Base-by-base conservation (phyloP, 2,329 filamentous ascomycete genomes). In the Aspergillus sp. region DNA sequence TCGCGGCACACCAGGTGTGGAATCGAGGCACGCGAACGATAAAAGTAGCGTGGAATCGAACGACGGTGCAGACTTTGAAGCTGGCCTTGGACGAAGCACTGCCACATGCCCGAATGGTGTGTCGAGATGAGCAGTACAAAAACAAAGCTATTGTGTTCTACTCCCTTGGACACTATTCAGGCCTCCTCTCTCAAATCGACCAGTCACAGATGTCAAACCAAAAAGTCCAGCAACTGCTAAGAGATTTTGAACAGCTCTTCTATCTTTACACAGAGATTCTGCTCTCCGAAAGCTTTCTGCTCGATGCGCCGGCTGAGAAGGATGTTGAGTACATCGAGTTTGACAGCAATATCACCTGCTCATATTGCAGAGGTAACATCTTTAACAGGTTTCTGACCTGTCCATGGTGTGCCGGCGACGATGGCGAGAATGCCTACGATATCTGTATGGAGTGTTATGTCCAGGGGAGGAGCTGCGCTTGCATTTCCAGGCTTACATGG, bases 1-100 rank as follows among this genome's bases (percentile, higher is more conserved):
- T 97, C 16, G 94, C 94, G 3, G 91, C 93, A 0, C 94, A 99
- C 70, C 94, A 99, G 68, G 94, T 99, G 9, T 99, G 94, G 94
- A 99, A 99, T 66, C 84, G 93, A 45, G 94, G 94, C 17, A 96
- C 93, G 2, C 82, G 92, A 42, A 99, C 94, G 0, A 90, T 97
- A 82, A 99, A 99, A 69, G 91, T 95, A 7, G 94, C 94, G 0
- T 99, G 94, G 94, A 99, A 99, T 69, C 83, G 94, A 22, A 96
- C 90, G 0, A 96, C 92, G 0, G 88, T 89, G 2, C 91, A 97
- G 65, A 97, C 94, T 0, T 79, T 99, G 3, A 88, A 93, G 58
- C 78, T 95, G 69, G 94, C 93, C 0, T 71, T 97, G 17, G 82
- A 85, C 53, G 94, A 97, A 74, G 91, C 93, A 0, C 79, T 99